These are phyloP conservation scores for Entomophthora muscae DNA, from an alignment of 371 early-diverging fungal species.

Conservation along the genomic window DNA sequence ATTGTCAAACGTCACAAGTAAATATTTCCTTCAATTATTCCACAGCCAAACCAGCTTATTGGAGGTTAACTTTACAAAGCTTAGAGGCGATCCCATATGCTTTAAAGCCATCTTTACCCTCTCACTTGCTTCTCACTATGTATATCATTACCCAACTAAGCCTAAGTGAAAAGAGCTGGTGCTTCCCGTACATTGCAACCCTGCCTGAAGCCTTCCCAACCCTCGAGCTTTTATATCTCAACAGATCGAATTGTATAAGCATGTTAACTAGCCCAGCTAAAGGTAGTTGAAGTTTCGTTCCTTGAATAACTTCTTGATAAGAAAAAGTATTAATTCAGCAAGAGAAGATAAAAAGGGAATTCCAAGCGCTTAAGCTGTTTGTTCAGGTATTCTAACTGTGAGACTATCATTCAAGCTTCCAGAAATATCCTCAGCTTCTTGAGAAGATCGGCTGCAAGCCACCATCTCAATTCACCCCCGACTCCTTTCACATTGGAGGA, in stretches of 20 bases:
- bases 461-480: not conserved
- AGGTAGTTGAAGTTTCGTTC: not conserved
- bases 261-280: not conserved
- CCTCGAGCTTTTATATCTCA: not conserved
- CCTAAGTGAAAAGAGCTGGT: not conserved
- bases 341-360: not conserved
- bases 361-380: not conserved
- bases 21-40: not conserved
- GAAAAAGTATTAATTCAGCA: not conserved
- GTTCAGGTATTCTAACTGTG: not conserved
- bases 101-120: not conserved
- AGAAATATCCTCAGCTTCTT: not conserved
- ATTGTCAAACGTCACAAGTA: not conserved
- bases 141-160: not conserved
- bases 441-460: not conserved
- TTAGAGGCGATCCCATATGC: not conserved
- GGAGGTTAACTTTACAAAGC: not conserved
- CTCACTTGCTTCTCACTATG: not conserved
- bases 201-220: not conserved
- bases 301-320: not conserved
- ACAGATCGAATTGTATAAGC: not conserved
- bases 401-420: too few relatives aligned
- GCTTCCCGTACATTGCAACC: not conserved
- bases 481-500: not conserved
- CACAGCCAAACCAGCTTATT: not conserved